Percentiles rank a stretch among this genome's conserved stretches.
These are phyloP conservation scores for Rachicladosporium sp. DNA, from an alignment of 2,329 filamentous ascomycete species.

Conservation along the genomic window DNA sequence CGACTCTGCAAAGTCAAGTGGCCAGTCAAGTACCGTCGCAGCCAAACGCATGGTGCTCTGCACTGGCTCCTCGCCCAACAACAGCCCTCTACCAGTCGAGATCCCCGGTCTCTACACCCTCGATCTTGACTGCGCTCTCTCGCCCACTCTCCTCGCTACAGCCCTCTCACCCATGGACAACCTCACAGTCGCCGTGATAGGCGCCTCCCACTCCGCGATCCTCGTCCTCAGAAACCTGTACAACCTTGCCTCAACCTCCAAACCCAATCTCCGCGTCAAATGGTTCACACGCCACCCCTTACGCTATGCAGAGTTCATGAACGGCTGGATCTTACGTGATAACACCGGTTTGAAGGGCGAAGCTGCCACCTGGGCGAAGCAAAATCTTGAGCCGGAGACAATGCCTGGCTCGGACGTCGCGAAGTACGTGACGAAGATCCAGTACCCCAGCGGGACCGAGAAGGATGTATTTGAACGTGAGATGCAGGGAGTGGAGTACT, in stretches of 20 bases:
- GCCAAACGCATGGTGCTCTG: slow-evolving; percentile 40
- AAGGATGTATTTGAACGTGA: slow-evolving; percentile 32
- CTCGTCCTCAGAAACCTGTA: slow-evolving; percentile 51
- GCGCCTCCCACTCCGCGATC: slow-evolving; percentile 52
- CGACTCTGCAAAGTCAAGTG: slow-evolving; percentile 16
- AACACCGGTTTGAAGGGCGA: slow-evolving; percentile 54
- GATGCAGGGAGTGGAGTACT: slow-evolving; percentile 39
- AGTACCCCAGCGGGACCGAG: slow-evolving; percentile 39
- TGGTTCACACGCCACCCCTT: slow-evolving; percentile 52
- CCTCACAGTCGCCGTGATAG: slow-evolving; percentile 44
- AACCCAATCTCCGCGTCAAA: slow-evolving; percentile 43
- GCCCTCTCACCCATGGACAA: slow-evolving; percentile 26
- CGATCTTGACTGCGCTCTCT: slow-evolving; percentile 44
- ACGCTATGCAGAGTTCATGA: slow-evolving; percentile 49
- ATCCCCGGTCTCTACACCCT: slow-evolving; percentile 31
- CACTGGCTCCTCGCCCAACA: slow-evolving; percentile 43
- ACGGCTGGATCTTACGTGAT: slow-evolving; percentile 52
- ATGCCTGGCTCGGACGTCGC: slow-evolving; percentile 35
- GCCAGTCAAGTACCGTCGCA: slow-evolving; percentile 17
- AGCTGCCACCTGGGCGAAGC: slow-evolving; percentile 46
- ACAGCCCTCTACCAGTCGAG: slow-evolving; percentile 30
- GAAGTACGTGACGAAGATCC: slow-evolving; percentile 25
- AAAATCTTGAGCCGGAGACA: slow-evolving; percentile 43
- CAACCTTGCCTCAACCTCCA: slow-evolving; percentile 38
- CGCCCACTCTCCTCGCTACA: slow-evolving; percentile 37